These are phyloP conservation scores for Barnettozyma botsteinii DNA, from an alignment of 805 yeast species.

Conservation along the genomic window DNA sequence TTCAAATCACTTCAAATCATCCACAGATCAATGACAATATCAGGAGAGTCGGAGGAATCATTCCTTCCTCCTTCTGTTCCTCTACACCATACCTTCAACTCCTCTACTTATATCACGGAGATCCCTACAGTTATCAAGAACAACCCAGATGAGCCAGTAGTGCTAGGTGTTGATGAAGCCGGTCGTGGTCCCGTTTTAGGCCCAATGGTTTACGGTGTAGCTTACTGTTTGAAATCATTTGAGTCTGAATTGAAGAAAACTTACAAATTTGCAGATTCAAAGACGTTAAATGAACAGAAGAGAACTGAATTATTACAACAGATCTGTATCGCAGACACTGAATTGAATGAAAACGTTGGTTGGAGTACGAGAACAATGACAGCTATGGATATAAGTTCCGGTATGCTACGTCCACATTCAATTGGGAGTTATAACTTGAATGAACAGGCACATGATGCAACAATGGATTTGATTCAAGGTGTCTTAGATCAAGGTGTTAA, in stretches of 20 bases:
- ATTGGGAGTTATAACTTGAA: constrained; percentile 59
- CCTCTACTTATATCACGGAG: constrained; percentile 45
- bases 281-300: constrained; percentile 67
- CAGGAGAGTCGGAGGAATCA: too few relatives aligned
- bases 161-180: constrained; percentile 94
- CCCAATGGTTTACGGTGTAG: constrained; percentile 93
- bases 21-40: not conserved
- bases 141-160: constrained; percentile 35
- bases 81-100: constrained; percentile 28
- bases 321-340: constrained; percentile 43
- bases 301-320: constrained; percentile 56
- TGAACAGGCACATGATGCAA: constrained; percentile 94
- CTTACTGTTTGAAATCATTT: constrained; percentile 62
- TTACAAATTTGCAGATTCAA: constrained; percentile 91
- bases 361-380: constrained; percentile 85
- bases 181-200: constrained; percentile 98
- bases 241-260: constrained; percentile 40
- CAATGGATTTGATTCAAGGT: constrained; percentile 69
- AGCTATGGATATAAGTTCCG: constrained; percentile 79
- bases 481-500: constrained; percentile 58
- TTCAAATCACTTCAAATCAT: too few relatives aligned
- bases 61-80: constrained; percentile 34
- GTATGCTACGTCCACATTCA: constrained; percentile 70
- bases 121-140: constrained; percentile 38
- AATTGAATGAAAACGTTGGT: constrained; percentile 58